Conservation (phyloP, 2,329 filamentous ascomycete species). For the Colletotrichum gloeosporioides region DNA sequence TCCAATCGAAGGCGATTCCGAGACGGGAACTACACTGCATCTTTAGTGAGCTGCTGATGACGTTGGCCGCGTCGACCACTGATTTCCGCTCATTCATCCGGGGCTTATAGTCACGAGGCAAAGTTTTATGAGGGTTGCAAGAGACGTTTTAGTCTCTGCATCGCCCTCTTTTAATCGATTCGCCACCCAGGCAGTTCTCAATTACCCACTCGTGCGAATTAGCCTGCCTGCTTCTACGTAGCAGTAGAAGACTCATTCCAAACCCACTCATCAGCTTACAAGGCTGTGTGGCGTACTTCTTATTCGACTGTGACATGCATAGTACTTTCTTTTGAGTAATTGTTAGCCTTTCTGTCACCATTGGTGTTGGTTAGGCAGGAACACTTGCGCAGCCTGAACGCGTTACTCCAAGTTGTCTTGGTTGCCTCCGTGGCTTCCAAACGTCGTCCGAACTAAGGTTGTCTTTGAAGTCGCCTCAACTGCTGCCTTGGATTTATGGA, state of each 20-base stretch:
- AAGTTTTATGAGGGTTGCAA: neutral
- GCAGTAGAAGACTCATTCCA: neutral
- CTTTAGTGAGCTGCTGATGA: neutral
- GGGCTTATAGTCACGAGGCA: neutral
- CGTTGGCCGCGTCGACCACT: neutral
- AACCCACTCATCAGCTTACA: neutral
- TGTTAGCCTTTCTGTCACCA: neutral
- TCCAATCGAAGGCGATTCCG: neutral
- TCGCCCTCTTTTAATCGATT: neutral
- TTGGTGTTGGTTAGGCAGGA: neutral
- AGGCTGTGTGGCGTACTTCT: neutral
- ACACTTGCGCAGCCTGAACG: neutral
- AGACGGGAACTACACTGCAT: neutral
- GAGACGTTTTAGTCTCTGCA: neutral
- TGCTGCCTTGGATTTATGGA: neutral
- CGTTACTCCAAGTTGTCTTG: neutral
- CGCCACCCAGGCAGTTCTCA: neutral
- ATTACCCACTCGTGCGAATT: neutral
- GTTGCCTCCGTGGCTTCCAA: neutral
- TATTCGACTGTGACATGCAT: neutral
- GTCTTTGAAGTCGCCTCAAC: neutral
- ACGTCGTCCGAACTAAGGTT: neutral
- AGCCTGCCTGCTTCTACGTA: neutral
- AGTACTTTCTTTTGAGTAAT: neutral
- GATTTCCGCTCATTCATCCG: neutral